phyloP scores from a whole-genome alignment of 2,329 filamentous ascomycete species.

The Meredithiella fracta region DNA sequence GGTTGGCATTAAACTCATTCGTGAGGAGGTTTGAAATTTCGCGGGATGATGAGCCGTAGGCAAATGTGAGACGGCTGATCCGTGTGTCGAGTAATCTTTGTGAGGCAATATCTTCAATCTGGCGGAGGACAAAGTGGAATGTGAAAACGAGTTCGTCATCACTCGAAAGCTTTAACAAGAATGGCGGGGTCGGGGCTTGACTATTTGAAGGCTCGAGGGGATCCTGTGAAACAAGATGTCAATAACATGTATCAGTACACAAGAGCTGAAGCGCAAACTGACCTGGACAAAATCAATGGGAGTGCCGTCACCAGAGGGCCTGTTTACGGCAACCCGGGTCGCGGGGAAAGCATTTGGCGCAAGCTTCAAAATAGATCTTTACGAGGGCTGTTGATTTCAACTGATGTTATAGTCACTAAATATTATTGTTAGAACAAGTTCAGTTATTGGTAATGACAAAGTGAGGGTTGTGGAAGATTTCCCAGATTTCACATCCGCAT shows the following conservation, averaged over 20 bases:
- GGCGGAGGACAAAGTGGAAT: slow-evolving; percentile 71
- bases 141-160: slow-evolving; percentile 87
- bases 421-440: background rate
- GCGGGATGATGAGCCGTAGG: slow-evolving; percentile 68
- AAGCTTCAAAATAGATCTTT: slow-evolving; percentile 63
- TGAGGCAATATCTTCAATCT: slow-evolving; percentile 32
- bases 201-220: slow-evolving; percentile 5
- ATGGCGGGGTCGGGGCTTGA: slow-evolving; percentile 22
- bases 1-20: slow-evolving; percentile 88
- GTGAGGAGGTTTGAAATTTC: slow-evolving; percentile 91
- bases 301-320: slow-evolving; percentile 54
- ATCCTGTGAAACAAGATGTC: background rate
- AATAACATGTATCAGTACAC: background rate
- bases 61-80: slow-evolving; percentile 80
- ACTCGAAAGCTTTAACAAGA: slow-evolving; percentile 73
- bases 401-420: slow-evolving; percentile 70
- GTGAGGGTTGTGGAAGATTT: background rate
- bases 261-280: slow-evolving; percentile 20
- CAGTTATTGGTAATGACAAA: background rate
- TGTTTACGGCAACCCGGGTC: slow-evolving; percentile 55
- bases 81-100: slow-evolving; percentile 46
- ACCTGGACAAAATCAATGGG: slow-evolving; percentile 90
- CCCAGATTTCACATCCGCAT: too few relatives aligned
- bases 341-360: slow-evolving; percentile 79
- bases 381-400: slow-evolving; percentile 65